phyloP scores from a whole-genome alignment of 164 flowering plant genomes.

The Liriodendron chinense region DNA sequence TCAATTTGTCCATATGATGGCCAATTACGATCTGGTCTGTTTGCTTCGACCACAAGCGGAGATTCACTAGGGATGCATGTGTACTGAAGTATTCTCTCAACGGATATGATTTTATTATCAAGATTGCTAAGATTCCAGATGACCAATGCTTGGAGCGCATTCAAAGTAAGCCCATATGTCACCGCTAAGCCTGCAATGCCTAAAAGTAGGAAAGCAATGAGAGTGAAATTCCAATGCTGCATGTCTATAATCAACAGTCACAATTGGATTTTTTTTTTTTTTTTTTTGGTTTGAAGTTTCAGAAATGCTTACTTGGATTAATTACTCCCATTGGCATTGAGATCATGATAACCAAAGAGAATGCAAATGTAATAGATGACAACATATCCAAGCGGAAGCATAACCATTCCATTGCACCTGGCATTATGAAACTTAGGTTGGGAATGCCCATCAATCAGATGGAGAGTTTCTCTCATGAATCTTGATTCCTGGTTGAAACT shows the following conservation, averaged over 20 bases:
- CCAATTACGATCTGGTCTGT: conserved; percentile 22
- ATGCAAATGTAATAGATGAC: conserved; percentile 35
- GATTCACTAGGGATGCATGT: conserved; percentile 26
- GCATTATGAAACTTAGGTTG: conserved; percentile 32
- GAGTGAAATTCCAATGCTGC: conserved; percentile 1
- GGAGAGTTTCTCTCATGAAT: conserved; percentile 27
- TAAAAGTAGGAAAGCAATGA: conserved; percentile 10
- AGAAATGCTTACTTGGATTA: conserved; percentile 30
- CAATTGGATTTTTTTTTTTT: not conserved
- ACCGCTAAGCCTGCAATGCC: conserved; percentile 50
- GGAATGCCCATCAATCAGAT: conserved; percentile 28
- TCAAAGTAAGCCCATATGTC: conserved; percentile 49
- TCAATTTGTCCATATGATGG: conserved; percentile 22
- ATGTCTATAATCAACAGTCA: not conserved
- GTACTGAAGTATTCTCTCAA: conserved; percentile 34
- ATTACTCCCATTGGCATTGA: conserved; percentile 36
- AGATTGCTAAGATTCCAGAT: conserved; percentile 38
- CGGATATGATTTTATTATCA: conserved; percentile 51
- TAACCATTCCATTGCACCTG: conserved; percentile 41
- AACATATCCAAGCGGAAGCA: conserved; percentile 41
- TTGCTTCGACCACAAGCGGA: conserved; percentile 23
- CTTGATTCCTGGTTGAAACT: conserved; percentile 37
- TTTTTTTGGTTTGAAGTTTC: too few relatives aligned
- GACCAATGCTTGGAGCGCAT: conserved; percentile 28
- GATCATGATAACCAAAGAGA: conserved; percentile 34